A percentile compares a stretch with the other conserved stretches of the same genome.
Conservation (phyloP, 2,329 filamentous ascomycete genomes). For the Fusarium sp. region DNA sequence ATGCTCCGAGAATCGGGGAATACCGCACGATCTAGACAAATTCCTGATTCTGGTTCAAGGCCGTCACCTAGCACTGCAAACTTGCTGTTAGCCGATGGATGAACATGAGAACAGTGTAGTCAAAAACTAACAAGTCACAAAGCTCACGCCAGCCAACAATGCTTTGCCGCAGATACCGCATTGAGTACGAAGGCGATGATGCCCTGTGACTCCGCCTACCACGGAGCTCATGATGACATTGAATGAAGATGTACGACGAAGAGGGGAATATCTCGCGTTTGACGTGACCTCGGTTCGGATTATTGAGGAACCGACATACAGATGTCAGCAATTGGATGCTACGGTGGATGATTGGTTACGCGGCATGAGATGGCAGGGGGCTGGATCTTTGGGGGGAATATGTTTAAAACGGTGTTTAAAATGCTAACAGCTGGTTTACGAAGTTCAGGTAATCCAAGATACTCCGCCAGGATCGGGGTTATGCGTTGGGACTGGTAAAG, state of each 20-base stretch:
- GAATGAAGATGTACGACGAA: neutral
- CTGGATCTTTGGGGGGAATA: accelerated
- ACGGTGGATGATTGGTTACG: neutral
- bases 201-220: neutral
- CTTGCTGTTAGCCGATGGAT: neutral
- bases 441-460: neutral
- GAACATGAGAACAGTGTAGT: accelerated
- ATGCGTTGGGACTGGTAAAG: neutral
- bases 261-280: neutral
- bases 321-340: constrained; percentile 1
- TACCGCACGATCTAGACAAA: neutral
- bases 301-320: neutral
- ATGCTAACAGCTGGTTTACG: accelerated
- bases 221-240: neutral
- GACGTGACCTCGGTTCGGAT: constrained; percentile 8
- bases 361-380: neutral
- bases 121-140: neutral
- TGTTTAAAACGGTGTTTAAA: accelerated
- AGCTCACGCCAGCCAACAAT: neutral
- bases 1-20: neutral
- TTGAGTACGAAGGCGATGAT: neutral
- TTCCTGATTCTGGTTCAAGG: neutral
- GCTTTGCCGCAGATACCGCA: constrained; percentile 5
- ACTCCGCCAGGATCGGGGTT: neutral
- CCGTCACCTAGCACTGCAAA: neutral